Percentiles rank a stretch among this genome's conserved stretches.
phyloP scores from a whole-genome alignment of 169 alveolate genomes.

The Plasmodium inui region DNA sequence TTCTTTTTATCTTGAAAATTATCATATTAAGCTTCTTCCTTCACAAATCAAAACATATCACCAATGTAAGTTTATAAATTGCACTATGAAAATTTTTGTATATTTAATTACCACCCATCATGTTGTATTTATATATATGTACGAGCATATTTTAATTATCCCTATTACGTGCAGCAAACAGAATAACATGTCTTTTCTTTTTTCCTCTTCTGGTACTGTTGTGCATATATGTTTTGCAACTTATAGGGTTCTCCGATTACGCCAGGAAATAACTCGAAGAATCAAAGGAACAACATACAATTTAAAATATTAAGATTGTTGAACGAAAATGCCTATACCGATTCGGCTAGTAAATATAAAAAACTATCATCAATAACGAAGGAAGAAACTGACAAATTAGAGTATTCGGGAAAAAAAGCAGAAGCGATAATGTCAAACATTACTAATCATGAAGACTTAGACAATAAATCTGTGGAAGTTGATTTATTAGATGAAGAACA shows the following conservation, averaged over 20 bases:
- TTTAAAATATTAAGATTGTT: not conserved
- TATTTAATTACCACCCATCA: not conserved
- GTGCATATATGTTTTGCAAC: not conserved
- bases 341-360: not conserved
- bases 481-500: constrained; percentile 6
- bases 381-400: not conserved
- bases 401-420: not conserved
- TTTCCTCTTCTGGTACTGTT: not conserved
- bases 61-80: not conserved
- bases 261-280: not conserved
- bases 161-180: not conserved
- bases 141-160: not conserved
- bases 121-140: not conserved
- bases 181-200: not conserved
- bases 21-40: not conserved
- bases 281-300: not conserved
- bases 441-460: not conserved
- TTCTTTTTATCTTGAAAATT: not conserved
- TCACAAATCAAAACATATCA: not conserved
- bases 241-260: not conserved
- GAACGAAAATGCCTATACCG: not conserved
- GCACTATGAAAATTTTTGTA: not conserved
- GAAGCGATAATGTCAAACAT: not conserved
- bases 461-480: not conserved
- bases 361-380: not conserved